Conservation (phyloP, 75 land plant genomes). For the Cupressus sempervirens region DNA sequence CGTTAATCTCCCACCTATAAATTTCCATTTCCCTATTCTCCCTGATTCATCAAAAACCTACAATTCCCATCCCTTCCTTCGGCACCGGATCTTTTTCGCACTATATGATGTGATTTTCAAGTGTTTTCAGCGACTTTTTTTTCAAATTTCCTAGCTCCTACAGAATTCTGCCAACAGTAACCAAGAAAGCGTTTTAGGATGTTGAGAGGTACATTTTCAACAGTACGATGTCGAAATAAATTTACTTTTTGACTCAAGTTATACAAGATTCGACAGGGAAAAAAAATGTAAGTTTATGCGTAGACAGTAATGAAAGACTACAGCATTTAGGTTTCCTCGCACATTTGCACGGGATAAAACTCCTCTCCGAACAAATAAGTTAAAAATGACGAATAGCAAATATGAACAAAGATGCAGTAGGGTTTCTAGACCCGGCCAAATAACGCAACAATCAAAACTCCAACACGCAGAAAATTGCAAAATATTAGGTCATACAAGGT, state of each 20-base stretch:
- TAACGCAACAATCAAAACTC: background rate
- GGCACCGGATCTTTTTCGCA: background rate
- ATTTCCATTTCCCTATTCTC: background rate
- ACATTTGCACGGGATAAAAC: background rate
- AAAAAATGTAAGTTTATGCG: background rate
- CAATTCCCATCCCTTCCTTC: background rate
- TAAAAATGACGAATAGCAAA: background rate
- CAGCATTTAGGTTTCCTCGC: background rate
- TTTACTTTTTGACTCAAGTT: too few relatives aligned
- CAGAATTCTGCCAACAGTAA: too few relatives aligned
- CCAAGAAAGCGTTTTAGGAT: too few relatives aligned
- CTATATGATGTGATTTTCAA: too few relatives aligned
- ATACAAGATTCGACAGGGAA: too few relatives aligned
- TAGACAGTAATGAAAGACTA: background rate
- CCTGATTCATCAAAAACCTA: background rate
- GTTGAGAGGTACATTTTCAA: too few relatives aligned
- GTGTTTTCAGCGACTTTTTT: too few relatives aligned
- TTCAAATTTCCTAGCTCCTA: too few relatives aligned
- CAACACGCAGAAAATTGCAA: background rate
- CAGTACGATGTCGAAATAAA: too few relatives aligned
- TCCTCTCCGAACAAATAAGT: too few relatives aligned
- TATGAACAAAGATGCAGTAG: background rate
- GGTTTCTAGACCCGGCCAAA: background rate
- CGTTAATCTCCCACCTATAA: background rate
- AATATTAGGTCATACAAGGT: background rate